Conservation (phyloP, 257 asterid species). For the Solanum clarkiae region DNA sequence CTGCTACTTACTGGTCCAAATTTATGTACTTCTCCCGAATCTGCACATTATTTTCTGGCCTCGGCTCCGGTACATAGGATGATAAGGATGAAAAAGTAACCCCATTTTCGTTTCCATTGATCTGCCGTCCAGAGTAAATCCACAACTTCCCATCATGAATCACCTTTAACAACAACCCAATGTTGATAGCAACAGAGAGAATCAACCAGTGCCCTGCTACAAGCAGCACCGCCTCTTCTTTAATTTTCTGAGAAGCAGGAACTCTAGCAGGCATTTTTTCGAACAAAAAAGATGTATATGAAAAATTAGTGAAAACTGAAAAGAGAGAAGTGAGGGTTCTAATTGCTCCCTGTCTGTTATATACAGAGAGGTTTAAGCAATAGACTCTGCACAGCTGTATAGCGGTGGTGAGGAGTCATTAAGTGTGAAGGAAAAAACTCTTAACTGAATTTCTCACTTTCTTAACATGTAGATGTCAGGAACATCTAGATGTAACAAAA, state of each 20-base stretch:
- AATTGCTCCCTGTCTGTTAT: neutral
- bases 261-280: neutral
- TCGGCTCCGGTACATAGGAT: neutral
- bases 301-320: neutral
- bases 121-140: neutral
- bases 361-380: neutral
- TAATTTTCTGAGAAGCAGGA: neutral
- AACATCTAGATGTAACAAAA: neutral
- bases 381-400: neutral
- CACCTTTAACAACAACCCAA: conserved; percentile 14
- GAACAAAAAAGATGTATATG: neutral
- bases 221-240: neutral
- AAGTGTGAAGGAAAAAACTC: neutral
- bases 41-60: neutral
- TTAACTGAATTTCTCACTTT: neutral
- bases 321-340: neutral
- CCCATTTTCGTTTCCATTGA: neutral
- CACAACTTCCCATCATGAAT: conserved; percentile 4
- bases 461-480: neutral
- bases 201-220: conserved; percentile 9
- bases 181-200: conserved; percentile 16
- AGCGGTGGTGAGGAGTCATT: neutral
- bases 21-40: conserved; percentile 18
- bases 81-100: neutral
- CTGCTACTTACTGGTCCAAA: conserved; percentile 69